Conservation (phyloP, 2,329 filamentous ascomycete genomes). For the Diaporthe nobilis region DNA sequence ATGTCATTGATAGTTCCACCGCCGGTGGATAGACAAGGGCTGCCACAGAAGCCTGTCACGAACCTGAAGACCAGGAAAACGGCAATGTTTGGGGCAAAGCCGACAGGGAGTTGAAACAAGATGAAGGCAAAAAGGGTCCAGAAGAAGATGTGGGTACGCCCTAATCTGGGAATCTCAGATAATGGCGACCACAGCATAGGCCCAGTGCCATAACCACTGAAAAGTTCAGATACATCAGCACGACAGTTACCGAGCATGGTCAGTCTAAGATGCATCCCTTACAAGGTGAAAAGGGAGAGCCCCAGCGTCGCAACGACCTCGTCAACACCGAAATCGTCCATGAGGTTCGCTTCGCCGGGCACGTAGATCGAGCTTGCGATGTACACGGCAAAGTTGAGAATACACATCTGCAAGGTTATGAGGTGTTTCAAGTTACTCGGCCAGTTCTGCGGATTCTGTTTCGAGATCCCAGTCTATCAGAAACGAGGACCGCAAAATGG, state of each 20-base stretch:
- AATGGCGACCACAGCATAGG: conserved; percentile 32
- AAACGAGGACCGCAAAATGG: no score
- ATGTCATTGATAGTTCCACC: conserved; percentile 27
- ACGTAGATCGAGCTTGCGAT: conserved; percentile 31
- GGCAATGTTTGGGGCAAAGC: conserved; percentile 1
- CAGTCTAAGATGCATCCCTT: neutral
- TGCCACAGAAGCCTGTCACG: conserved; percentile 17
- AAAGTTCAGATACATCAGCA: conserved; percentile 62
- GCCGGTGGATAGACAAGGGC: conserved; percentile 3
- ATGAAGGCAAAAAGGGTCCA: conserved; percentile 19
- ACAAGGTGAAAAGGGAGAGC: conserved; percentile 17
- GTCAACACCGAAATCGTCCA: conserved; percentile 12
- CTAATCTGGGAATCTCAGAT: conserved; percentile 14
- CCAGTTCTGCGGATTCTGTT: conserved; percentile 66
- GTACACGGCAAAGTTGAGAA: conserved; percentile 28
- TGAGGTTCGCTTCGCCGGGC: conserved; percentile 22
- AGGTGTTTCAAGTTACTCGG: conserved; percentile 66
- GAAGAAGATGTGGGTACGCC: conserved; percentile 21
- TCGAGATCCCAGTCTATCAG: neutral
- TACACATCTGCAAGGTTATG: neutral
- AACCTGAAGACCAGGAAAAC: conserved; percentile 23
- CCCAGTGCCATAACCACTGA: conserved; percentile 15
- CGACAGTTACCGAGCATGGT: neutral
- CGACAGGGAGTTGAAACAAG: conserved; percentile 38
- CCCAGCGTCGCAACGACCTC: conserved; percentile 14